Evolutionary conservation across 2,329 filamentous ascomycete species (phyloP), one percentile per base, ranked within the genome.

Genomic region (Metarhizium robertsii): DNA sequence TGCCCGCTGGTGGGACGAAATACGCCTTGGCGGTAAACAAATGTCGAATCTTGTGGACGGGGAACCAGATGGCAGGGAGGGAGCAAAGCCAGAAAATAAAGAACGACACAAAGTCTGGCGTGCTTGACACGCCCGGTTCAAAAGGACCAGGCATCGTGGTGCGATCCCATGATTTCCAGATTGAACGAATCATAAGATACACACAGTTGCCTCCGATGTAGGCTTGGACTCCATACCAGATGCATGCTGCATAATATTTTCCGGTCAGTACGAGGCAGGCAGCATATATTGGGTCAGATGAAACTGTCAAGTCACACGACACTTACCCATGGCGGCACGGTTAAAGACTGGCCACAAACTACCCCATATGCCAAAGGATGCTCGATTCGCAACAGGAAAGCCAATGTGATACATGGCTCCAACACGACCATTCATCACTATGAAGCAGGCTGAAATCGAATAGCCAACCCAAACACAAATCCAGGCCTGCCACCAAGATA

Each of bases 401-500:
- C 88, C 87, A 60, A 96, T 89, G 68, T 96, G 90, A 69, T 96
- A 96, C 20, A 81, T 83, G 8, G 91, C 88, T 57, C 91, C 92
- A 52, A 95, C 92, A 51, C 90, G 84, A 60, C 89, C 90, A 6
- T 88, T 95, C 60, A 86, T 59, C 64, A 84, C 87, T 60, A 95
- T 79, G 71, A 96, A 95, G 66, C 73, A 74, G 36, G 79, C 89
- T 0, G 90, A 83, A 60, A 95, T 85, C 43, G 83, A 77, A 67
- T 96, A 95, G 54, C 92, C 91, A 32, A 92, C 73, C 86, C 90
- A 92, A 47, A 96, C 88, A 65, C 88, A 91, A n/a, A 90, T 73
- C 86, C 87, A 90, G 14, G 88, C 86, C 72, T 95, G 90, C 90
- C 90, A 95, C 90, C 90, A 95, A 7, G 88, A 89, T 25, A 95